A percentile compares a stretch with the other conserved stretches of the same genome.
Conservation (phyloP, 345 rosid genomes). For the Salix exigua region DNA sequence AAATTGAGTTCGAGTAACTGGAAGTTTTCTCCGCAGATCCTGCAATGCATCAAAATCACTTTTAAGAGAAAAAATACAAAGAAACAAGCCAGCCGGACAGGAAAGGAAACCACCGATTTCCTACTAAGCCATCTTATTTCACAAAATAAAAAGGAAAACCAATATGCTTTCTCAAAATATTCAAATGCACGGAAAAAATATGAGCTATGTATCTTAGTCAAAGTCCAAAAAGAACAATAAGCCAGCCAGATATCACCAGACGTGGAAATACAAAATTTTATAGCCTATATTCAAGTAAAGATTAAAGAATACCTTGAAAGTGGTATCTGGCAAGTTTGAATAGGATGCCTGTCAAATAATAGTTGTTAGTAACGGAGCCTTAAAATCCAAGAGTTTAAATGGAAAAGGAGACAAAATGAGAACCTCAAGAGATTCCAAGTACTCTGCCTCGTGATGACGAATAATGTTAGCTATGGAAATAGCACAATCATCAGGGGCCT, state of each 20-base stretch:
- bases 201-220: too few relatives aligned
- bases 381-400: constrained; percentile 2
- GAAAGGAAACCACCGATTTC: background rate
- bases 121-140: background rate
- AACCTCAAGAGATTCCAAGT: constrained; percentile 88
- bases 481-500: constrained; percentile 90
- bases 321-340: constrained; percentile 84
- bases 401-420: constrained; percentile 5
- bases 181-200: too few relatives aligned
- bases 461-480: constrained; percentile 57
- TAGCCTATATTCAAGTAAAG: background rate
- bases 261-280: background rate
- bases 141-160: background rate
- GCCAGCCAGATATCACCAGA: background rate
- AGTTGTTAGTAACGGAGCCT: constrained; percentile 8
- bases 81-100: too few relatives aligned
- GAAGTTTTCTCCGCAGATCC: constrained; percentile 98
- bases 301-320: constrained; percentile 64
- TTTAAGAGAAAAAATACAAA: too few relatives aligned
- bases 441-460: constrained; percentile 88
- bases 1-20: constrained; percentile 86
- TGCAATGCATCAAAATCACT: constrained; percentile 22
- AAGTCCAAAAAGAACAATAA: background rate
- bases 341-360: constrained; percentile 63
- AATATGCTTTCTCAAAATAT: background rate